Evolutionary conservation across 192 early-diverging fungal species (phyloP).

Genomic region (Globomyces pollinis-pini): DNA sequence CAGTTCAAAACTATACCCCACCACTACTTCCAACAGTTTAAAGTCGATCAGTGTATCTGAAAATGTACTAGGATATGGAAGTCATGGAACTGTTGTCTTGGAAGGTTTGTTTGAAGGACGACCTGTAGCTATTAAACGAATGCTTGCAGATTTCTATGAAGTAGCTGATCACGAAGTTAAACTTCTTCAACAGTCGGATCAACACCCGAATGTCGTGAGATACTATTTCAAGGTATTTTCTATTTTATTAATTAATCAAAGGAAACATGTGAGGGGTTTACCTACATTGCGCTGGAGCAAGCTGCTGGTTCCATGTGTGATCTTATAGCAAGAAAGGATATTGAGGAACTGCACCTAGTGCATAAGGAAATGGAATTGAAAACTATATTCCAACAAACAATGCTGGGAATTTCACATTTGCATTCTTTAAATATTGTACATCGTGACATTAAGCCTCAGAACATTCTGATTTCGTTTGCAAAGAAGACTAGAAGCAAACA

Average conservation of each 20-base stretch:
- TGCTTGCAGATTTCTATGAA: conserved; percentile 93
- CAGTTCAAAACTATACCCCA: too few relatives aligned
- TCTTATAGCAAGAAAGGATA: conserved; percentile 45
- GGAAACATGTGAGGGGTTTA: conserved; percentile 81
- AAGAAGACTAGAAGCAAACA: conserved; percentile 12
- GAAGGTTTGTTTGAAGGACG: conserved; percentile 88
- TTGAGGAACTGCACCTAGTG: conserved; percentile 33
- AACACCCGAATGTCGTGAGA: conserved; percentile 93
- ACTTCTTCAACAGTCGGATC: conserved; percentile 85
- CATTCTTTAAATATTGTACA: conserved; percentile 95
- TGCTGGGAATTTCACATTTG: conserved; percentile 76
- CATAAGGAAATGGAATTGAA: conserved; percentile 42
- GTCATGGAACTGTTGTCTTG: conserved; percentile 95
- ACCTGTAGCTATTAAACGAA: conserved; percentile 86
- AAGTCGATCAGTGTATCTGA: conserved; percentile 8
- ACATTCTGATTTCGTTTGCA: conserved; percentile 69
- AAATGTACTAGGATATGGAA: conserved; percentile 63
- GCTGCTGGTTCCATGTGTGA: conserved; percentile 87
- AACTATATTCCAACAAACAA: conserved; percentile 74
- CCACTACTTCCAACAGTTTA: background rate
- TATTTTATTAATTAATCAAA: background rate
- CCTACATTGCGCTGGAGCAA: conserved; percentile 95
- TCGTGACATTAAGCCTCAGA: conserved; percentile 94
- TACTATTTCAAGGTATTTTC: conserved; percentile 56
- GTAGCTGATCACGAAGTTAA: conserved; percentile 91